phyloP scores from a whole-genome alignment of 495 filamentous ascomycete genomes.

The Letharia columbiana region DNA sequence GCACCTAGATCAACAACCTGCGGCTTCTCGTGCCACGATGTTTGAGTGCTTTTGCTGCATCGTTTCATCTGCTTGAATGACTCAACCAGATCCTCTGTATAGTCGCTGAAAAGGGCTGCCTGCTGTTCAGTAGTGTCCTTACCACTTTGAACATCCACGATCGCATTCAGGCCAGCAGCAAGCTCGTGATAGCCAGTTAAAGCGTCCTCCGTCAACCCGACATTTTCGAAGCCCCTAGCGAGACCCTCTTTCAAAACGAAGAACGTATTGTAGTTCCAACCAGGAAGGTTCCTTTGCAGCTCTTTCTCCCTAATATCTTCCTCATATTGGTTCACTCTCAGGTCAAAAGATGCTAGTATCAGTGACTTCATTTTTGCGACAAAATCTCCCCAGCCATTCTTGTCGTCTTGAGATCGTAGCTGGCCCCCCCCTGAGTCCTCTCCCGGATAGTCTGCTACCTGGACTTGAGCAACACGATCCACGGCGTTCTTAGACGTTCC shows the following conservation, averaged over 20 bases:
- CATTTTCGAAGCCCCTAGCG: constrained; percentile 88
- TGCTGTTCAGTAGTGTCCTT: constrained; percentile 48
- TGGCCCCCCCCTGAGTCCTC: constrained; percentile 9
- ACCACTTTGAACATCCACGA: constrained; percentile 63
- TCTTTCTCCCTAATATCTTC: constrained; percentile 95
- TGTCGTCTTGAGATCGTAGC: constrained; percentile 43
- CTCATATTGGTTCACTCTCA: constrained; percentile 87
- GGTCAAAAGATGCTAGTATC: constrained; percentile 84
- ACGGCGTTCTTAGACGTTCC: constrained; percentile 63
- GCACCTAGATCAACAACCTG: constrained; percentile 32
- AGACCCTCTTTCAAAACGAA: constrained; percentile 96
- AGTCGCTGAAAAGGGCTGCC: constrained; percentile 55
- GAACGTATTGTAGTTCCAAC: constrained; percentile 99
- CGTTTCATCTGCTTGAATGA: constrained; percentile 41
- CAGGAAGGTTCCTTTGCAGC: constrained; percentile 75
- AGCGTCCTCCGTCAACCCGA: constrained; percentile 91
- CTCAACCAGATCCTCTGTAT: constrained; percentile 62
- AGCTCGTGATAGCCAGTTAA: constrained; percentile 89
- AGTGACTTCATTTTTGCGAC: constrained; percentile 77
- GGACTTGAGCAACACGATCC: constrained; percentile 80
- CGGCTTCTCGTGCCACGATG: constrained; percentile 15
- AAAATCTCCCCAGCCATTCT: constrained; percentile 72
- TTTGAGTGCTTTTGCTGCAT: constrained; percentile 2
- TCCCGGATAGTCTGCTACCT: constrained; percentile 48
- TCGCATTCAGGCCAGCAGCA: constrained; percentile 69